Conservation (phyloP, 192 early-diverging fungal species). For the Mortierella hygrophila region DNA sequence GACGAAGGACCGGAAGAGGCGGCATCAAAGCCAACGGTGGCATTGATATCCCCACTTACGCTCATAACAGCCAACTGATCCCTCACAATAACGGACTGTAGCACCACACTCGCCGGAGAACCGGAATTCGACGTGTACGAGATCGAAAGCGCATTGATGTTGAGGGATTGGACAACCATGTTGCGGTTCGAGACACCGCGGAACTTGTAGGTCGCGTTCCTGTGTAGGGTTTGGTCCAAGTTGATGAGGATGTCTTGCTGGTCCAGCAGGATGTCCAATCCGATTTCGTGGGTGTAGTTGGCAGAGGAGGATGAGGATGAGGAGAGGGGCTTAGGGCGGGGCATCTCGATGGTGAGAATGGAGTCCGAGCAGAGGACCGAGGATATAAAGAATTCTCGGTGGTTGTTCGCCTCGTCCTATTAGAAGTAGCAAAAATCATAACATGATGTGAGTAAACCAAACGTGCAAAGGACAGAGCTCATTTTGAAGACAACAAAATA, state of each 20-base stretch:
- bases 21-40: slow-evolving; percentile 10
- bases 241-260: slow-evolving; percentile 36
- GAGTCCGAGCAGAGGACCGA: slow-evolving; percentile 40
- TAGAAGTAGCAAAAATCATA: neutral
- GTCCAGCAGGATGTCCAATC: slow-evolving; percentile 25
- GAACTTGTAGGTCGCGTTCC: slow-evolving; percentile 35
- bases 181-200: slow-evolving; percentile 21
- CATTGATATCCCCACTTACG: slow-evolving; percentile 43
- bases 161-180: slow-evolving; percentile 39
- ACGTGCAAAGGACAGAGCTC: neutral
- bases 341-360: slow-evolving; percentile 44
- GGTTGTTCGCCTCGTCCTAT: slow-evolving; percentile 29
- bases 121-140: slow-evolving; percentile 28
- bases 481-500: neutral
- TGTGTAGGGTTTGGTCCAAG: slow-evolving; percentile 16
- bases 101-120: slow-evolving; percentile 14
- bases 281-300: slow-evolving; percentile 12
- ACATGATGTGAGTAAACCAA: too few relatives aligned
- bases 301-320: neutral
- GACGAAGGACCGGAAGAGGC: neutral
- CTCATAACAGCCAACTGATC: slow-evolving; percentile 39
- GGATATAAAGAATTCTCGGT: slow-evolving; percentile 28
- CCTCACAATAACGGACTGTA: slow-evolving; percentile 29
- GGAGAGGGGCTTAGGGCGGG: neutral
- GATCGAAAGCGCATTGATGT: slow-evolving; percentile 35